These are phyloP conservation scores for Gnaphalium uliginosum DNA, from an alignment of 129 eudicot genomes.

Conservation along the genomic window DNA sequence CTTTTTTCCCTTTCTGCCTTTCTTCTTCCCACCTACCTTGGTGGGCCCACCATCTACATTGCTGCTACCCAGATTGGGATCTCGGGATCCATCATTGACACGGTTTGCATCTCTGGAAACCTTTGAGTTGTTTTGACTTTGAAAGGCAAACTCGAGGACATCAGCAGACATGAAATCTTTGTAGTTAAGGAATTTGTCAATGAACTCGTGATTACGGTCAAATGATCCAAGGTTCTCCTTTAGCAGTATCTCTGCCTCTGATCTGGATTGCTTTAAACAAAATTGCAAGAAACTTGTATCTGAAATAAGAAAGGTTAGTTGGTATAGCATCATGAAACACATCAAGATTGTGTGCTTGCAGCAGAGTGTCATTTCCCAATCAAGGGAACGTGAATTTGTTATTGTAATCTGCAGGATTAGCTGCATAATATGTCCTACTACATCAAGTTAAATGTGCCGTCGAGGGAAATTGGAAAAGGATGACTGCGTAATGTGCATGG, in stretches of 20 bases:
- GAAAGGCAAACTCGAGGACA: conserved; percentile 81
- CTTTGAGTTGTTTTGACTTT: conserved; percentile 50
- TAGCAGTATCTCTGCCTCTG: conserved; percentile 83
- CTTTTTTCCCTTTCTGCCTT: conserved; percentile 87
- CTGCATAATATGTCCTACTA: neutral
- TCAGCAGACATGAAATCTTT: conserved; percentile 71
- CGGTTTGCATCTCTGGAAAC: conserved; percentile 42
- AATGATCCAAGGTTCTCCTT: conserved; percentile 73
- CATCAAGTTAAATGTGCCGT: neutral
- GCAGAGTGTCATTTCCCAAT: neutral
- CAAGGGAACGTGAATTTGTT: neutral
- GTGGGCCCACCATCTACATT: conserved; percentile 45
- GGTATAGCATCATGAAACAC: neutral
- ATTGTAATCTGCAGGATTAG: neutral
- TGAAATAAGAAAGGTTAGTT: conserved; percentile 1
- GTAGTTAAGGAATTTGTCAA: conserved; percentile 82
- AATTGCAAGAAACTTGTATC: conserved; percentile 93
- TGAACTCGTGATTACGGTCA: conserved; percentile 78
- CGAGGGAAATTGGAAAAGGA: neutral
- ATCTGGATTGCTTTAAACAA: conserved; percentile 79
- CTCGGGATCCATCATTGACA: conserved; percentile 37
- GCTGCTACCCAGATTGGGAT: conserved; percentile 27
- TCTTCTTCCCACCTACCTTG: conserved; percentile 74
- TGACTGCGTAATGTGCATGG: neutral
- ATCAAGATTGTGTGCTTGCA: neutral